Evolutionary conservation across 371 early-diverging fungal genomes (phyloP).

Genomic region (Thermomucor indicae-seudaticae): DNA sequence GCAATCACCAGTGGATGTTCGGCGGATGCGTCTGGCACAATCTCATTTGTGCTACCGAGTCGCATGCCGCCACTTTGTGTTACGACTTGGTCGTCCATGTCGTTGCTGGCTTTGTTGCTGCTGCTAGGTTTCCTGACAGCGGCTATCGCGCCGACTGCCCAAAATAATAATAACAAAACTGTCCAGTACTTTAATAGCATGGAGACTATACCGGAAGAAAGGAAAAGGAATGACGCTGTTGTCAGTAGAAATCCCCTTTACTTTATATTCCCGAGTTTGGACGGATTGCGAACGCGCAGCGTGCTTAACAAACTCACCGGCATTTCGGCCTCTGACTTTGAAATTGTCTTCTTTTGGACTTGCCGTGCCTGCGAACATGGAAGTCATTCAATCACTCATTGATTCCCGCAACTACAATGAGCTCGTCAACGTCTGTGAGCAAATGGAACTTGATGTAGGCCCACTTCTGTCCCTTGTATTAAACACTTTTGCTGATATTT

Average conservation of each 20-base stretch:
- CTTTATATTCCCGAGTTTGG: not conserved
- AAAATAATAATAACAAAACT: too few relatives aligned
- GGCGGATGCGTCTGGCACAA: constrained; percentile 38
- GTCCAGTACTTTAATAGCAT: too few relatives aligned
- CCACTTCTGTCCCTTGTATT: too few relatives aligned
- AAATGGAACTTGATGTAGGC: not conserved
- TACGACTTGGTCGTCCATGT: too few relatives aligned
- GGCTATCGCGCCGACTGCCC: too few relatives aligned
- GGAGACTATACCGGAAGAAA: too few relatives aligned
- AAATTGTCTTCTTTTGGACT: not conserved
- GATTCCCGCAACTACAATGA: not conserved
- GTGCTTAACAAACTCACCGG: not conserved
- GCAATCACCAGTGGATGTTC: constrained; percentile 35
- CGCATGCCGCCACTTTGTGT: constrained; percentile 21
- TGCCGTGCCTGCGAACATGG: not conserved
- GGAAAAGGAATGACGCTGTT: not conserved
- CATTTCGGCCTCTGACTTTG: not conserved
- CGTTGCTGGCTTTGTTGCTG: not conserved
- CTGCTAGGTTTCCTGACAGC: too few relatives aligned
- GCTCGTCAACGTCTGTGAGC: not conserved
- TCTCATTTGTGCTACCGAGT: constrained; percentile 16
- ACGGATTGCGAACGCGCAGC: too few relatives aligned
- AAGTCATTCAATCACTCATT: not conserved
- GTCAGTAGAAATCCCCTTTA: too few relatives aligned
- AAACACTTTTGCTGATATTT: too few relatives aligned